Evolutionary conservation across 208 protist species (phyloP), one percentile per base, ranked within the genome.

Genomic region (Leishmania amazonensis): DNA sequence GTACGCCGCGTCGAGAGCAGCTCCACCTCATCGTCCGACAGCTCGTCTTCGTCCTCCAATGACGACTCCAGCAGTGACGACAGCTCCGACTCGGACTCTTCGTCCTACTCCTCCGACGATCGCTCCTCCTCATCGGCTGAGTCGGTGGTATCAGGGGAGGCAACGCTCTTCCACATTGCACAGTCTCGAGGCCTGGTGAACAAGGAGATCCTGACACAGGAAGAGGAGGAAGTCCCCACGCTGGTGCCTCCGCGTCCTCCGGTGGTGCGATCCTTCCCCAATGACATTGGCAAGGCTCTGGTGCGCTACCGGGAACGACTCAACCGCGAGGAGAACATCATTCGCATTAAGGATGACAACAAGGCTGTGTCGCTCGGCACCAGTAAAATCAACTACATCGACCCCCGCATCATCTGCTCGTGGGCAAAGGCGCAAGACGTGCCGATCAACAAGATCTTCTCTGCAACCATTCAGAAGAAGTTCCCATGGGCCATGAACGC

Each of bases 361-460:
- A 98, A 98, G 85, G 88, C 92, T 21, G 92, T 98, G 19, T 97
- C 95, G n/a, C 87, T 99, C 1, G 94, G 97, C 64, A 99, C 99
- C 8, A 99, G 98, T 45, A 99, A 99, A 85, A 96, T 99, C 72
- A 99, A 99, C 91, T 99, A 99, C 89, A 98, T 99, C 54, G 99
- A 99, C 83, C 99, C 99, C 8, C 93, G 99, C 40, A 99, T 99
- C 77, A 95, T 98, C 24, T 96, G 99, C 79, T 98, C 99, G 8
- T 99, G 99, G 98, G 99, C 96, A 19, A 99, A 94, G 83, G 85
- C 90, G 58, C 83, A 98, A 53, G 85, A 94, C 45, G 96, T 99
- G 17, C 98, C 98, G 7, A 95, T 99, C 62, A 96, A 96, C 54
- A 99, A 99, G 85, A 84, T 99, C 53, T 99, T 99, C 81, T 97